phyloP scores from a whole-genome alignment of 352 stramenopile species.

The Blastocystis sp. region DNA sequence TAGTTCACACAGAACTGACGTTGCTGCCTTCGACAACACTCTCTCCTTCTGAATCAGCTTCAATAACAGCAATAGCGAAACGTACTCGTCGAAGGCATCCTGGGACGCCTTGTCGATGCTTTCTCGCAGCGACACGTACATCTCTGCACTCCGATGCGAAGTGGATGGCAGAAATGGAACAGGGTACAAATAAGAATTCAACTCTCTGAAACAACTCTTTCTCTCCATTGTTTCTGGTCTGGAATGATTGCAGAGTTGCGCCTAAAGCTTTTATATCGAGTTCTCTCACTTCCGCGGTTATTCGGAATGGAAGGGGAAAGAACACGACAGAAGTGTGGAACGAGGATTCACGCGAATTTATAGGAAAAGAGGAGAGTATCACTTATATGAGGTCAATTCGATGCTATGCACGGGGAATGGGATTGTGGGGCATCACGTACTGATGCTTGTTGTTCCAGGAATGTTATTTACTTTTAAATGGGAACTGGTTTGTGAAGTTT shows the following conservation, averaged over 20 bases:
- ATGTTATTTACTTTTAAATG: constrained; percentile 3
- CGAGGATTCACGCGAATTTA: too few species aligned
- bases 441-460: too few species aligned
- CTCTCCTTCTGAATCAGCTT: neutral
- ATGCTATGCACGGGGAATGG: too few species aligned
- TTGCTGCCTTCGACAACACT: neutral
- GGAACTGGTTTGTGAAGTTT: neutral
- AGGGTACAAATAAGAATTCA: neutral
- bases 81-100: neutral
- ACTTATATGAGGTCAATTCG: too few species aligned
- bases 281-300: too few species aligned
- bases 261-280: too few species aligned
- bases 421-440: too few species aligned
- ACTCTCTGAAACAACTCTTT: neutral
- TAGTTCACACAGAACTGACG: neutral
- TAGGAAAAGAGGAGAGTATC: too few species aligned
- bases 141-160: neutral
- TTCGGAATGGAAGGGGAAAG: too few species aligned
- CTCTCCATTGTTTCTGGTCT: neutral
- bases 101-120: neutral
- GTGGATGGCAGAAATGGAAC: neutral
- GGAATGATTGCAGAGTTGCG: too few species aligned
- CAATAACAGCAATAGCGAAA: constrained; percentile 31
- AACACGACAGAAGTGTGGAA: too few species aligned
- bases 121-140: neutral